Base-by-base conservation (phyloP, 139 green algal genomes). In the Chlorella vulgaris region DNA sequence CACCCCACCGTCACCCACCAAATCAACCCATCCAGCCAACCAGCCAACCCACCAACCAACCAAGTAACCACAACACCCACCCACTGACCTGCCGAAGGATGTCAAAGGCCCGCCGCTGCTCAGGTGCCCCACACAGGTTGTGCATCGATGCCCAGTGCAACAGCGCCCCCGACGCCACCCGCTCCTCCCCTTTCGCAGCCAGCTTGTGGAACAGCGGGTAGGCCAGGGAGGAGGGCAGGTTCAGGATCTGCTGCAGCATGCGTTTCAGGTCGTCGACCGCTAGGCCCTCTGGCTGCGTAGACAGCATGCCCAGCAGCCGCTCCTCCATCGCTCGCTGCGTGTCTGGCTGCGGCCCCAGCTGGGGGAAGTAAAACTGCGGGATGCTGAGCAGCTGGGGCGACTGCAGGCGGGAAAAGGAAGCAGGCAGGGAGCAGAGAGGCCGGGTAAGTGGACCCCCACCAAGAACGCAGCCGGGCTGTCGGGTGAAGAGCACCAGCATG, bases 351-450 rank as follows among this genome's bases (percentile, higher is more conserved):
- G 69, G 70, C 33, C 66, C 69, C 2, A 76, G 85, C 24, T 68
- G 53, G 2, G 92, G 92, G 74, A 97, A 96, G 85, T 97, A 97
- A 74, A 98, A 97, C 79, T 91, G 91, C 0, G 94, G 95, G 15
- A 98, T 95, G 29, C 61, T 51, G 0, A 81, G 69, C 47, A 86
- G 88, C 81, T 68, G 51, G 21, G 58, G 50, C 6, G 35, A 74
- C 58, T 86, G 81, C 22, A 53, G 29, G 26, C 28, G 28, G 66
- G 66, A 28, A 6, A 28, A 67, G 35, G 76, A 0, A 31, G 3
- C 24, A 65, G n/a, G 33, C 19, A 36, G 21, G 28, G 26, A 43
- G 70, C 19, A 75, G 39, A 8, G 35, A 19, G 47, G 33, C 38
- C 4, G 26, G 1, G n/a, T n/a, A n/a, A n/a, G n/a, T n/a, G n/a